Percentiles rank a stretch among this genome's conserved stretches.
These are phyloP conservation scores for Aspergillus intermedius DNA, from an alignment of 2,329 filamentous ascomycete species.

Conservation along the genomic window DNA sequence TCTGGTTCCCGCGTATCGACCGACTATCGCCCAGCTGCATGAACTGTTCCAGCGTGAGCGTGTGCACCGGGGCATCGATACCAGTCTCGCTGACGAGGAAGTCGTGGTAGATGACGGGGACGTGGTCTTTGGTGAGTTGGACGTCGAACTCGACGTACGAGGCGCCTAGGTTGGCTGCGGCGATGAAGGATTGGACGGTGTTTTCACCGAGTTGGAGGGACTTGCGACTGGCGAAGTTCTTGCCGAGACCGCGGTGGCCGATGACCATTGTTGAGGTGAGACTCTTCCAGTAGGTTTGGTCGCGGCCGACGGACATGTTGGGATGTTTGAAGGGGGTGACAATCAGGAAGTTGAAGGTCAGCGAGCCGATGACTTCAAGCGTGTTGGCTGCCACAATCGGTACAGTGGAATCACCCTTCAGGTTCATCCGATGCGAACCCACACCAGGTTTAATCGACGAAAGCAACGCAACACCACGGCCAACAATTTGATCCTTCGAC, in stretches of 20 bases:
- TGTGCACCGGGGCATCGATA: constrained; percentile 93
- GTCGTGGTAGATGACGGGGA: constrained; percentile 97
- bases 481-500: constrained; percentile 70
- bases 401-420: constrained; percentile 87
- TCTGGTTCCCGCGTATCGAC: constrained; percentile 37
- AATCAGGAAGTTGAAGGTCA: constrained; percentile 95
- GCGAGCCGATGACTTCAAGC: constrained; percentile 83
- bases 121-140: constrained; percentile 96
- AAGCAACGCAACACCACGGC: constrained; percentile 79
- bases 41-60: constrained; percentile 84
- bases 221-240: constrained; percentile 76
- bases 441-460: constrained; percentile 78
- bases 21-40: constrained; percentile 68
- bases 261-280: constrained; percentile 79
- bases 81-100: constrained; percentile 97
- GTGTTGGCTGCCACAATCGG: constrained; percentile 77
- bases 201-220: constrained; percentile 95
- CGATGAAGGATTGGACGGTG: constrained; percentile 90
- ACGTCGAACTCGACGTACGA: constrained; percentile 74
- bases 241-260: constrained; percentile 71
- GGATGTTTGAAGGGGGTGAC: constrained; percentile 92
- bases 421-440: constrained; percentile 77
- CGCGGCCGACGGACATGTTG: constrained; percentile 83
- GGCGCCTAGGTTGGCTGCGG: constrained; percentile 84
- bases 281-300: constrained; percentile 96